phyloP scores from a whole-genome alignment of 1,284 basidiomycete species.

The Peniophora sp. region DNA sequence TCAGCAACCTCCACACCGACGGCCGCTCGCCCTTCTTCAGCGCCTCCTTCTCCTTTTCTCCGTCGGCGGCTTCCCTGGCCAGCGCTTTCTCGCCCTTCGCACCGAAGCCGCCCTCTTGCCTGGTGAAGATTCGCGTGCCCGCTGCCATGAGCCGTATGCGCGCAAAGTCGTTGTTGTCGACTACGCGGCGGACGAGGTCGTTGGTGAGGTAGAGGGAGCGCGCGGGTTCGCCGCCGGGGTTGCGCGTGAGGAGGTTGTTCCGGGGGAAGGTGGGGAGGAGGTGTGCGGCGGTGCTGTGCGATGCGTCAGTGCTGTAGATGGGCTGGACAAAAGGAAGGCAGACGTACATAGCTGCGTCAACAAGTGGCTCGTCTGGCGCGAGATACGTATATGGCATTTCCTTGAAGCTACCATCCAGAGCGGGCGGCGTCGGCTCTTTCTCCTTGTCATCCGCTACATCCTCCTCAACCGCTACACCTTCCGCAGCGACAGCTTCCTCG shows the following conservation, averaged over 20 bases:
- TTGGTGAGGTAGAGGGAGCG: constrained; percentile 90
- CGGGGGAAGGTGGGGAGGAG: constrained; percentile 72
- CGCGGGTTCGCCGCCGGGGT: constrained; percentile 69
- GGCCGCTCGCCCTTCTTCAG: constrained; percentile 26
- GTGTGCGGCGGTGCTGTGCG: constrained; percentile 61
- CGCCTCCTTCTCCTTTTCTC: background rate
- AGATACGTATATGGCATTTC: constrained; percentile 90
- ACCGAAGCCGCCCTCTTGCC: constrained; percentile 44
- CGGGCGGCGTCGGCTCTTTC: constrained; percentile 19
- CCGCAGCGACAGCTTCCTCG: constrained; percentile 4
- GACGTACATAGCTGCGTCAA: constrained; percentile 63
- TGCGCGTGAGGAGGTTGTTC: constrained; percentile 79
- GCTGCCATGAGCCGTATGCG: constrained; percentile 84
- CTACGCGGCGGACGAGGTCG: constrained; percentile 72
- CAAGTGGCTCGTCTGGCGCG: constrained; percentile 58
- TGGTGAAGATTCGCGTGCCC: constrained; percentile 80
- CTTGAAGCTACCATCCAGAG: constrained; percentile 57
- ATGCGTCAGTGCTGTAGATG: background rate
- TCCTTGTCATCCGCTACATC: constrained; percentile 3
- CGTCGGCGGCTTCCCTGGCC: constrained; percentile 3
- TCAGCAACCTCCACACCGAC: constrained; percentile 70
- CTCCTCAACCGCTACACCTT: background rate
- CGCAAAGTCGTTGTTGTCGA: constrained; percentile 79
- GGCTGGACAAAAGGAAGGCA: constrained; percentile 2
- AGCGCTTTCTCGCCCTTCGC: constrained; percentile 15